phyloP scores from a whole-genome alignment of 768 basidiomycete genomes.

The Termitomyces sp. region DNA sequence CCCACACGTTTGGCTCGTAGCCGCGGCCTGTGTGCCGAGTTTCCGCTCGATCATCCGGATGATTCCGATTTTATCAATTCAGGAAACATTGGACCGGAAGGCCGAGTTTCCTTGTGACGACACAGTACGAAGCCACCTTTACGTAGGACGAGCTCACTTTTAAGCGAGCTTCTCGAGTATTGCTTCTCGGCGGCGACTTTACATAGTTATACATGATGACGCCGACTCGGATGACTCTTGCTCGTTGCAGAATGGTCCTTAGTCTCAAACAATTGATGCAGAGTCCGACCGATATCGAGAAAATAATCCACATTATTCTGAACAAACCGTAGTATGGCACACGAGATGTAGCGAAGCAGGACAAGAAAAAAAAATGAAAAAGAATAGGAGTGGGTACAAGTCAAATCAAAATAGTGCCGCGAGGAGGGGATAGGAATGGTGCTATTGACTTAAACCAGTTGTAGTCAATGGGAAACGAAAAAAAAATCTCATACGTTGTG shows the following conservation, averaged over 20 bases:
- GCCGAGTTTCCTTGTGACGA: neutral
- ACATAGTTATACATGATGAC: neutral
- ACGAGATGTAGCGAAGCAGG: neutral
- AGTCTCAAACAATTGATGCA: neutral
- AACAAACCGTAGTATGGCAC: neutral
- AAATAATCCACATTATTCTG: conserved; percentile 1
- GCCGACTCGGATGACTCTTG: neutral
- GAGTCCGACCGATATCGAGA: neutral
- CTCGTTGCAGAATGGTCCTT: neutral
- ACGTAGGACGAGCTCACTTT: neutral
- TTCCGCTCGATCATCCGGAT: neutral
- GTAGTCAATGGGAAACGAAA: neutral
- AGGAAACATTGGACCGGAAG: neutral
- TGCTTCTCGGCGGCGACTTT: neutral
- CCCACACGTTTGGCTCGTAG: neutral
- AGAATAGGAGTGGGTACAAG: neutral
- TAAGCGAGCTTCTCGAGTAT: neutral
- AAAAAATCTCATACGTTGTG: neutral
- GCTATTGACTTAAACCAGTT: neutral
- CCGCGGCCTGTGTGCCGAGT: neutral
- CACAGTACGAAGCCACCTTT: neutral
- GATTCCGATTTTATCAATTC: neutral
- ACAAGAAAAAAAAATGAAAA: neutral
- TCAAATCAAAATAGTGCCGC: neutral
- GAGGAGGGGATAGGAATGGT: neutral